Conservation (phyloP, 2,329 filamentous ascomycete genomes). For the Neofusicoccum parvum region DNA sequence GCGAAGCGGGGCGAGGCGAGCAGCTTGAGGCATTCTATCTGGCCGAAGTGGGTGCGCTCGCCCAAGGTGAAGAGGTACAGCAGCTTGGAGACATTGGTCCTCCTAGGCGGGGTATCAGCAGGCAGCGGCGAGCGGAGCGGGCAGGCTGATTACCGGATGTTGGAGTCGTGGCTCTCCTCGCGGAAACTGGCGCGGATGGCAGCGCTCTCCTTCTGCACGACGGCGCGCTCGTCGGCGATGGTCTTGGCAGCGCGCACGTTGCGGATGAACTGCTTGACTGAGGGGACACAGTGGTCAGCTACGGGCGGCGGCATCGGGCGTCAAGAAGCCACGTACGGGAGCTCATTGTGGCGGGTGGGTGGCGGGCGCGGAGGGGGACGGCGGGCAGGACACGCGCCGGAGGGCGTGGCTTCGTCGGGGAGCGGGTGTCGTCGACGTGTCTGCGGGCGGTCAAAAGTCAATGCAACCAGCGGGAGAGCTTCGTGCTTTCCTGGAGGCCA, state of each 20-base stretch:
- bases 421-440: neutral
- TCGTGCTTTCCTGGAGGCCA: neutral
- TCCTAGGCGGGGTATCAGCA: constrained; percentile 55
- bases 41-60: constrained; percentile 96
- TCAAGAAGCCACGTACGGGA: constrained; percentile 52
- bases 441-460: neutral
- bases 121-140: constrained; percentile 21
- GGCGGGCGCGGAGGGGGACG: constrained; percentile 35
- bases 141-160: constrained; percentile 68
- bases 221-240: constrained; percentile 96
- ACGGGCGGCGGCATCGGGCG: constrained; percentile 27
- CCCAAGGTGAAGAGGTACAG: constrained; percentile 97
- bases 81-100: constrained; percentile 98
- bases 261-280: constrained; percentile 99
- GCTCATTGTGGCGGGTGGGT: constrained; percentile 57
- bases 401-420: neutral
- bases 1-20: constrained; percentile 95
- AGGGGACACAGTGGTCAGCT: constrained; percentile 23
- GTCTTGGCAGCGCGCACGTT: constrained; percentile 98
- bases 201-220: constrained; percentile 98
- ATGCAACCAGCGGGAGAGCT: constrained; percentile 15
- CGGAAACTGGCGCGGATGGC: constrained; percentile 96
- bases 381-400: constrained; percentile 3
- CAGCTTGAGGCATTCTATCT: constrained; percentile 98
- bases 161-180: constrained; percentile 92